Evolutionary conservation across 116 monocot genomes (phyloP).

Genomic region (Posidonia oceanica): DNA sequence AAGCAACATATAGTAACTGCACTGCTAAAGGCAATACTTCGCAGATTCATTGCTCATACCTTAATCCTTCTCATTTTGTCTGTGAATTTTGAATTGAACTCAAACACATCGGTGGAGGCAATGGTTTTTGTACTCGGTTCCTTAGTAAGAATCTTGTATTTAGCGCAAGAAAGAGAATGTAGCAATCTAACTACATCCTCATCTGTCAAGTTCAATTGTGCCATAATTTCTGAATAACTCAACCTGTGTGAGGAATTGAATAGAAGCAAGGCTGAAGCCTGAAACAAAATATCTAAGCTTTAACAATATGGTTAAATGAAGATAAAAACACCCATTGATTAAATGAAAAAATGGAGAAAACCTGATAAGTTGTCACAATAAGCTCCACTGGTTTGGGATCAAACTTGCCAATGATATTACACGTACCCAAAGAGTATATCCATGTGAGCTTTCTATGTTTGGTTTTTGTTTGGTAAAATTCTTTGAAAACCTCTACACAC

Average conservation of each 20-base stretch:
- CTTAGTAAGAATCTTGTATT: slow-evolving; percentile 92
- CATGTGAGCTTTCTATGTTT: slow-evolving; percentile 96
- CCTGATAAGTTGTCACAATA: slow-evolving; percentile 94
- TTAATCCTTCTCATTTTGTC: slow-evolving; percentile 96
- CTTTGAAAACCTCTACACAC: slow-evolving; percentile 94
- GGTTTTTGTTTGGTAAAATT: slow-evolving; percentile 97
- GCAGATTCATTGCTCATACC: slow-evolving; percentile 20
- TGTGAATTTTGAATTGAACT: slow-evolving; percentile 95
- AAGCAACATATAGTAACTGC: no score
- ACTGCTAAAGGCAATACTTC: no score
- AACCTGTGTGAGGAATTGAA: slow-evolving; percentile 81
- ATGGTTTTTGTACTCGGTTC: slow-evolving; percentile 77
- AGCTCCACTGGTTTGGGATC: slow-evolving; percentile 79
- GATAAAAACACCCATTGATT: background rate
- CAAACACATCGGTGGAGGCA: slow-evolving; percentile 61
- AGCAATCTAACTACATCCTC: slow-evolving; percentile 93
- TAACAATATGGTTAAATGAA: background rate
- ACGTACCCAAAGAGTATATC: slow-evolving; percentile 95
- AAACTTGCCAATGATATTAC: slow-evolving; percentile 90
- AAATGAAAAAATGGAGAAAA: slow-evolving; percentile 12
- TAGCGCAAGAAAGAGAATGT: slow-evolving; percentile 96
- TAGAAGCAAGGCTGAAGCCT: slow-evolving; percentile 79
- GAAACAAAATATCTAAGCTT: slow-evolving; percentile 8
- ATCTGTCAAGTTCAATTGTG: slow-evolving; percentile 76
- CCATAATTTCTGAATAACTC: slow-evolving; percentile 89